Conservation (phyloP, 495 filamentous ascomycete species). For the Podospora didyma region DNA sequence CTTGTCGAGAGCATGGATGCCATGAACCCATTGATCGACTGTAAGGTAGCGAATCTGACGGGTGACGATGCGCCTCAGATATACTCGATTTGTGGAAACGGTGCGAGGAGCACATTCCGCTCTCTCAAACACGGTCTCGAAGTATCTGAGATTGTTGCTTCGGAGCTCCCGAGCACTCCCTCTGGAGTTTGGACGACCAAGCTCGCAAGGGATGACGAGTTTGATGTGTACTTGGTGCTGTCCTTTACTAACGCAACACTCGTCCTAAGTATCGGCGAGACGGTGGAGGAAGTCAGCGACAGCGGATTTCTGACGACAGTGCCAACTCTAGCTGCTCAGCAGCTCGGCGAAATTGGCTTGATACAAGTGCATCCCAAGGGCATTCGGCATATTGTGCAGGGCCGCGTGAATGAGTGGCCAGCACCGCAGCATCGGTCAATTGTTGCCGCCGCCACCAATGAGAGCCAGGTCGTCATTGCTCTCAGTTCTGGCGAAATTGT, state of each 20-base stretch:
- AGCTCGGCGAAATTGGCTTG: constrained; percentile 87
- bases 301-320: constrained; percentile 85
- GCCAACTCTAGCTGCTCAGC: constrained; percentile 86
- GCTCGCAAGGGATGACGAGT: constrained; percentile 74
- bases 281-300: constrained; percentile 90
- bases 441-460: constrained; percentile 91
- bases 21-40: constrained; percentile 87
- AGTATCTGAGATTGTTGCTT: constrained; percentile 90
- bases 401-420: constrained; percentile 89
- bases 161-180: constrained; percentile 79
- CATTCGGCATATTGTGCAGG: constrained; percentile 83
- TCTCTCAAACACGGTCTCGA: constrained; percentile 89
- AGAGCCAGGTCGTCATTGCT: constrained; percentile 87
- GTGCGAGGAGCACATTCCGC: constrained; percentile 83
- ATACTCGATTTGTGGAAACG: constrained; percentile 83
- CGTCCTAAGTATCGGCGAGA: constrained; percentile 91
- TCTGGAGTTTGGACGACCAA: constrained; percentile 95
- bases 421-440: constrained; percentile 91
- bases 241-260: constrained; percentile 69
- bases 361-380: constrained; percentile 94
- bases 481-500: constrained; percentile 94
- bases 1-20: constrained; percentile 82
- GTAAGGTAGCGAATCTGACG: constrained; percentile 81
- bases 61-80: constrained; percentile 96
- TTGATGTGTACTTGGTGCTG: constrained; percentile 71